These are phyloP conservation scores for Sporothrix dimorphospora DNA, from an alignment of 2,329 filamentous ascomycete genomes.

Conservation along the genomic window DNA sequence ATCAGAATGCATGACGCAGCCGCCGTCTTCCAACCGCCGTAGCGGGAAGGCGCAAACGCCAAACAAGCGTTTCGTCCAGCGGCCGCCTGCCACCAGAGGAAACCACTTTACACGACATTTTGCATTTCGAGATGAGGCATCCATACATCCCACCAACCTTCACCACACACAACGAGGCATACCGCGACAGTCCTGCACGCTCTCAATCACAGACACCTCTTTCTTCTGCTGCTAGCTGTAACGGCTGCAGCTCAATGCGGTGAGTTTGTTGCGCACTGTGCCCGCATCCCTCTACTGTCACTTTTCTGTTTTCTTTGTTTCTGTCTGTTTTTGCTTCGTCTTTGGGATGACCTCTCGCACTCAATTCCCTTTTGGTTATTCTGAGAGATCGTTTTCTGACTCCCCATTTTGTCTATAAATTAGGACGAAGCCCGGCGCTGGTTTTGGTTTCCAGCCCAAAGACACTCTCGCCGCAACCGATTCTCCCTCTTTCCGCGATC, in stretches of 20 bases:
- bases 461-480: constrained; percentile 35
- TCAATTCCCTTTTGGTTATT: not conserved
- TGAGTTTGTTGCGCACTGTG: constrained; percentile 12
- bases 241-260: constrained; percentile 21
- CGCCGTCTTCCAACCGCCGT: not conserved
- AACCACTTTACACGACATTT: constrained; percentile 28
- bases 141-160: constrained; percentile 8
- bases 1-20: constrained; percentile 22
- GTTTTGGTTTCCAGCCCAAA: constrained; percentile 38
- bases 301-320: not conserved
- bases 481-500: not conserved
- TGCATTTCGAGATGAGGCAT: not conserved
- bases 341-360: not conserved
- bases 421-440: constrained; percentile 37
- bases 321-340: not conserved
- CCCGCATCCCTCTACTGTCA: not conserved
- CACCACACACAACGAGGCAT: not conserved
- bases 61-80: not conserved
- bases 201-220: not conserved
- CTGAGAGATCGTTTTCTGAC: not conserved
- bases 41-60: constrained; percentile 16
- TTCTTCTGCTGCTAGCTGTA: not conserved
- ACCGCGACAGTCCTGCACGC: not conserved
- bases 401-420: not conserved
- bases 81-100: not conserved